Evolutionary conservation across 768 basidiomycete genomes (phyloP).

Genomic region (Lepiota venenata): DNA sequence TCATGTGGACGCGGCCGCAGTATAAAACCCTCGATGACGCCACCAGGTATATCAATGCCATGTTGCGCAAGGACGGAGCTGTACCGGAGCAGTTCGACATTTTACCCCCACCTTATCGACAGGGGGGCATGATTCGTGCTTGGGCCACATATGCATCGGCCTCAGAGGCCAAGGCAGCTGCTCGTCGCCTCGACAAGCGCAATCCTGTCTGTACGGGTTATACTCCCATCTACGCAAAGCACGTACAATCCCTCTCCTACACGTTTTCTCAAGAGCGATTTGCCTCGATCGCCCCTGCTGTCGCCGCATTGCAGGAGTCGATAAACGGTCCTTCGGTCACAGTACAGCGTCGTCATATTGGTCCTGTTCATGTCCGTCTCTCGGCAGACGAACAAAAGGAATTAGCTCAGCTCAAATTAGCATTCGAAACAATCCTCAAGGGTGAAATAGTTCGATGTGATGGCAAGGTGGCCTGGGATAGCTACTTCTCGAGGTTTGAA

Average conservation of each 20-base stretch:
- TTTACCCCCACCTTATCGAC: conserved; percentile 46
- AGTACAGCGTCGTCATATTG: conserved; percentile 17
- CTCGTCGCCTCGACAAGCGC: conserved; percentile 42
- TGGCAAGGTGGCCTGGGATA: conserved; percentile 60
- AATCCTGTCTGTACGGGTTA: conserved; percentile 43
- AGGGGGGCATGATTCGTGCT: conserved; percentile 42
- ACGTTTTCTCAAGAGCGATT: conserved; percentile 35
- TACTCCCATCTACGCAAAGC: conserved; percentile 45
- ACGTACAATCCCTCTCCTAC: conserved; percentile 52
- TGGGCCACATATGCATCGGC: conserved; percentile 56
- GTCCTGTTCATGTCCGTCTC: conserved; percentile 39
- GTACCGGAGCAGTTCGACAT: conserved; percentile 29
- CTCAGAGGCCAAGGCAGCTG: conserved; percentile 48
- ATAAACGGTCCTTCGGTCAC: conserved; percentile 28
- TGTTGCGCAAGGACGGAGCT: conserved; percentile 17
- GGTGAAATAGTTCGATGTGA: conserved; percentile 57
- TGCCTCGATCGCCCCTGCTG: conserved; percentile 37
- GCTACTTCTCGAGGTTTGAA: conserved; percentile 44
- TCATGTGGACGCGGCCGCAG: conserved; percentile 50
- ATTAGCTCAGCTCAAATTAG: conserved; percentile 52
- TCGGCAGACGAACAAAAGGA: conserved; percentile 46
- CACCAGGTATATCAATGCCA: conserved; percentile 30
- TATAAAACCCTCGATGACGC: conserved; percentile 33
- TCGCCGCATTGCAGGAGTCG: conserved; percentile 38
- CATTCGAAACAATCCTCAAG: conserved; percentile 57